Percentiles rank a stretch among this genome's conserved stretches.
Evolutionary conservation across 495 filamentous ascomycete species (phyloP).

Genomic region (Lepraria neglecta): DNA sequence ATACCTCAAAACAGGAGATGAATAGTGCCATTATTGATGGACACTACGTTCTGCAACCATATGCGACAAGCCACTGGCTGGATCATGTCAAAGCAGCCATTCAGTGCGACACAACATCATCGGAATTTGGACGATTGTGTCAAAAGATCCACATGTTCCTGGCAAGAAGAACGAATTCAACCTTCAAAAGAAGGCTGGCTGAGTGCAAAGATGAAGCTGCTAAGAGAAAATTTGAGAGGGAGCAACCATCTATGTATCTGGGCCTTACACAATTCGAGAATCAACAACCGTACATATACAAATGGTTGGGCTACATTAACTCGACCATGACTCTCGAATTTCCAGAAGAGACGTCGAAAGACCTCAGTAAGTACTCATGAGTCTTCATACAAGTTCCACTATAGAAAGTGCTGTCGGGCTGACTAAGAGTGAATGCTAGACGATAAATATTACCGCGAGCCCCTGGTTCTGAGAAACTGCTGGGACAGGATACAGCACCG

Average conservation of each 20-base stretch:
- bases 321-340: neutral
- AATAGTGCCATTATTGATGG: constrained; percentile 3
- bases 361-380: neutral
- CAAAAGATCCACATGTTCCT: constrained; percentile 5
- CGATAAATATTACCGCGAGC: constrained; percentile 1
- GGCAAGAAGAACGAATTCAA: constrained; percentile 6
- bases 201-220: too few species aligned
- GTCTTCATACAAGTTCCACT: neutral
- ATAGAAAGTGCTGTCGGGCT: neutral
- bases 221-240: neutral
- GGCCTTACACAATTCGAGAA: neutral
- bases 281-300: neutral
- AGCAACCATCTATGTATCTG: neutral
- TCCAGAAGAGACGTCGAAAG: constrained; percentile 3
- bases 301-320: constrained; percentile 2
- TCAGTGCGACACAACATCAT: neutral
- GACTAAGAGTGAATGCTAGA: too few species aligned
- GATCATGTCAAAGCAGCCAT: constrained; percentile 6
- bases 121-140: constrained; percentile 3
- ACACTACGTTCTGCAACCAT: constrained; percentile 11
- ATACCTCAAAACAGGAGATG: neutral
- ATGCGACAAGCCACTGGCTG: constrained; percentile 13
- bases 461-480: constrained; percentile 4
- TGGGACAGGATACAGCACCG: constrained; percentile 9
- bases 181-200: neutral